These are phyloP conservation scores for Xenoacremonium recifei DNA, from an alignment of 2,329 filamentous ascomycete genomes.

Conservation along the genomic window DNA sequence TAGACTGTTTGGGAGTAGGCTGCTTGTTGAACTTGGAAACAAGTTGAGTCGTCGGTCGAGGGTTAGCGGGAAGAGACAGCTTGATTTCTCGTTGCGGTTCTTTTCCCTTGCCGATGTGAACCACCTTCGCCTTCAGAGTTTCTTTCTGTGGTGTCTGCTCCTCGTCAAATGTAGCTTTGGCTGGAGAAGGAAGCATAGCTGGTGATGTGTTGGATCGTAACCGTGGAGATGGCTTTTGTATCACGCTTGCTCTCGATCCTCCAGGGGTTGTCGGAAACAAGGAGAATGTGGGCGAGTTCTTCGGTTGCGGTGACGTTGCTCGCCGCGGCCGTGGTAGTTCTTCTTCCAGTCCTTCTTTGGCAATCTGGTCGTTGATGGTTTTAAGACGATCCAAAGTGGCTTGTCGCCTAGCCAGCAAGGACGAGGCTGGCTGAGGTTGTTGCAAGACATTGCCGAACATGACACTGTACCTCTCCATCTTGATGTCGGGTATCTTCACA, in stretches of 20 bases:
- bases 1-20: slow-evolving; percentile 22
- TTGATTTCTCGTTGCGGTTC: slow-evolving; percentile 4
- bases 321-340: slow-evolving; percentile 36
- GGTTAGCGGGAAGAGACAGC: neutral
- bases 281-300: slow-evolving; percentile 42
- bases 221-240: slow-evolving; percentile 36
- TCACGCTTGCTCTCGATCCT: slow-evolving; percentile 20
- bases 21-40: slow-evolving; percentile 30
- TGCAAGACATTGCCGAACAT: slow-evolving; percentile 83
- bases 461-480: slow-evolving; percentile 87
- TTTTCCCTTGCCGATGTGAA: slow-evolving; percentile 10
- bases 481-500: slow-evolving; percentile 75
- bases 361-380: slow-evolving; percentile 46
- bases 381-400: slow-evolving; percentile 58
- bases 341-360: slow-evolving; percentile 37
- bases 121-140: slow-evolving; percentile 10
- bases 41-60: slow-evolving; percentile 2
- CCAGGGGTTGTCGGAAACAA: slow-evolving; percentile 42
- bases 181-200: slow-evolving; percentile 45
- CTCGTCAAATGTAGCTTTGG: slow-evolving; percentile 31
- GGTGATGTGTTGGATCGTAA: slow-evolving; percentile 56
- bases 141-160: slow-evolving; percentile 3
- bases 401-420: slow-evolving; percentile 55
- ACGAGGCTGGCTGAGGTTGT: slow-evolving; percentile 28
- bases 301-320: slow-evolving; percentile 48